phyloP scores from a whole-genome alignment of 73 alveolate genomes.

The Effrenium voratum region DNA sequence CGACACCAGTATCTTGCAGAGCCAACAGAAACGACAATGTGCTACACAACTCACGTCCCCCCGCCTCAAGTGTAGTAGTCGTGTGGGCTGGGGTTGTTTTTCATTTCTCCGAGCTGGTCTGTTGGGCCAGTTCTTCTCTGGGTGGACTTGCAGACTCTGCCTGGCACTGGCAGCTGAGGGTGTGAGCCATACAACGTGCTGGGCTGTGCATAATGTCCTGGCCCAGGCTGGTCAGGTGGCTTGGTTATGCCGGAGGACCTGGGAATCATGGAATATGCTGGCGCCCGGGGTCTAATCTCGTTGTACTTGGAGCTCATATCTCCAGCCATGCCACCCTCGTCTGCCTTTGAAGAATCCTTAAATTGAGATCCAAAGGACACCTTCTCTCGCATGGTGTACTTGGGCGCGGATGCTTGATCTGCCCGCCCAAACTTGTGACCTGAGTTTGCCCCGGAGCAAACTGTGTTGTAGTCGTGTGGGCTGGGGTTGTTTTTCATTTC shows the following conservation, averaged over 20 bases:
- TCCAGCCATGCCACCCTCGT: constrained; percentile 48
- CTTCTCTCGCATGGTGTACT: constrained; percentile 38
- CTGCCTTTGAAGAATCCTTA: neutral
- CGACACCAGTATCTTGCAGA: too few relatives aligned
- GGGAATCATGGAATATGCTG: constrained; percentile 3
- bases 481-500: constrained; percentile 40
- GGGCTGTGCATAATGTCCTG: neutral
- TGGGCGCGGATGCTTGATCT: constrained; percentile 47
- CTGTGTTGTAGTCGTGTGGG: constrained; percentile 46
- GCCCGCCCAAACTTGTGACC: constrained; percentile 31
- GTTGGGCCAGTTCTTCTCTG: constrained; percentile 11
- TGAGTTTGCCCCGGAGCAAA: constrained; percentile 22
- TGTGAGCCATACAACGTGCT: constrained; percentile 17
- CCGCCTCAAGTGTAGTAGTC: constrained; percentile 8
- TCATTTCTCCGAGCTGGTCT: constrained; percentile 20
- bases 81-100: constrained; percentile 10
- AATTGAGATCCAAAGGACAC: constrained; percentile 42
- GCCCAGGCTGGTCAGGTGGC: constrained; percentile 29
- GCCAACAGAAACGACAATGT: too few relatives aligned
- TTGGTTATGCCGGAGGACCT: constrained; percentile 21
- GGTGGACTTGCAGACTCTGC: constrained; percentile 17
- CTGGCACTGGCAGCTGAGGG: constrained; percentile 21
- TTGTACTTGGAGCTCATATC: constrained; percentile 47
- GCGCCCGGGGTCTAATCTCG: constrained; percentile 8
- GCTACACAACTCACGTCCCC: too few relatives aligned